phyloP scores from a whole-genome alignment of 23 red algal species.

The Gracilariopsis chorda region DNA sequence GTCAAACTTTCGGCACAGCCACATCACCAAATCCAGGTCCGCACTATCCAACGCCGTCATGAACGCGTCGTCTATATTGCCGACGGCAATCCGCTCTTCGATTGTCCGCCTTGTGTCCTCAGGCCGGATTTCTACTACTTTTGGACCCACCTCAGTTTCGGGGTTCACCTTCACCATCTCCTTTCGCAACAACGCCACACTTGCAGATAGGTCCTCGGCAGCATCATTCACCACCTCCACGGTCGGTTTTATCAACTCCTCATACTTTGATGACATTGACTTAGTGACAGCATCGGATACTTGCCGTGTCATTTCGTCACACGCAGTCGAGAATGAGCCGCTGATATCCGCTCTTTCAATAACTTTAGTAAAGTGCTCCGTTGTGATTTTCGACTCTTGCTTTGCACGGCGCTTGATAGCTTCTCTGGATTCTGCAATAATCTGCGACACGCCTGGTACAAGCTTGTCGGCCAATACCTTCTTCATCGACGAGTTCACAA shows the following conservation, averaged over 20 bases:
- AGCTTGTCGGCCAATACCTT: conserved; percentile 45
- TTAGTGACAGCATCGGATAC: conserved; percentile 39
- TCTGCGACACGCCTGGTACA: conserved; percentile 61
- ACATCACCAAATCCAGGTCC: conserved; percentile 44
- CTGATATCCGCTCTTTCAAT: conserved; percentile 29
- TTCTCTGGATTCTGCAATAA: conserved; percentile 38
- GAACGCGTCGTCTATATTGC: conserved; percentile 52
- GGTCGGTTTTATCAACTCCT: conserved; percentile 33
- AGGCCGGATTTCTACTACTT: conserved; percentile 14
- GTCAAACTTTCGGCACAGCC: conserved; percentile 50
- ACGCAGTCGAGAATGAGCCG: conserved; percentile 32
- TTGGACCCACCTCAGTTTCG: background rate
- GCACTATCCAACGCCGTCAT: conserved; percentile 37
- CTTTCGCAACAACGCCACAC: background rate
- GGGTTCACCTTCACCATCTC: conserved; percentile 11
- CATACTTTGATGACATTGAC: conserved; percentile 58
- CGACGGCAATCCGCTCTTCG: conserved; percentile 38
- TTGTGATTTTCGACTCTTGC: conserved; percentile 24
- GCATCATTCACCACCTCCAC: conserved; percentile 44
- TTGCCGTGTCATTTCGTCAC: conserved; percentile 56
- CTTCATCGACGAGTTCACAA: conserved; percentile 71
- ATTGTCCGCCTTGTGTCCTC: conserved; percentile 40
- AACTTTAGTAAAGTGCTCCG: conserved; percentile 33
- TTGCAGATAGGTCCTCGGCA: conserved; percentile 19
- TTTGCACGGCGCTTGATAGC: conserved; percentile 48